Percentiles rank a stretch among this genome's conserved stretches.
phyloP scores from a whole-genome alignment of 768 basidiomycete species.

The Kwoniella newhampshirensis region DNA sequence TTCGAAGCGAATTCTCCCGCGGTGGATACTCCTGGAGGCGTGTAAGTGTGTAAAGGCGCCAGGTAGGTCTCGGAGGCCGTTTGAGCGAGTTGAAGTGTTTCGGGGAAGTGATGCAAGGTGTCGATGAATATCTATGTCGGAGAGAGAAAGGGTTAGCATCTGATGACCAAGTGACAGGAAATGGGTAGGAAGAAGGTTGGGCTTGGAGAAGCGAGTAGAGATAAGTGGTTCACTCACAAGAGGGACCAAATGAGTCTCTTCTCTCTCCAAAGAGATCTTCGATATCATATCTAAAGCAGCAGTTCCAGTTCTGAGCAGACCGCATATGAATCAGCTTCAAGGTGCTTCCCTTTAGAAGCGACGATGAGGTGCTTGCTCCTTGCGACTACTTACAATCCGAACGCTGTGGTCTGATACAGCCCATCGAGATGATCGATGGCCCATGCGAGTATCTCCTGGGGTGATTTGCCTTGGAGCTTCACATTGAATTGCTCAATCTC shows the following conservation, averaged over 20 bases:
- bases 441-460: slow-evolving; percentile 85
- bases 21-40: slow-evolving; percentile 68
- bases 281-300: slow-evolving; percentile 93
- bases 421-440: slow-evolving; percentile 73
- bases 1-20: slow-evolving; percentile 73
- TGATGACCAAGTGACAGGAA: not conserved
- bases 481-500: slow-evolving; percentile 70
- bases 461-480: slow-evolving; percentile 67
- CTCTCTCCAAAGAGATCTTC: slow-evolving; percentile 61
- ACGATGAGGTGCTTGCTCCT: no score
- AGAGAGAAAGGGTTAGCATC: not conserved
- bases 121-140: slow-evolving; percentile 77
- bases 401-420: slow-evolving; percentile 91
- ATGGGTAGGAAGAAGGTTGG: not conserved
- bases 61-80: slow-evolving; percentile 75
- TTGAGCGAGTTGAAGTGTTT: slow-evolving; percentile 85
- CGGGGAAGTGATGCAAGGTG: slow-evolving; percentile 91
- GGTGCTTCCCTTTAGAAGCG: no score
- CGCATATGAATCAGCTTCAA: not conserved
- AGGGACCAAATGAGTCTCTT: slow-evolving; percentile 59
- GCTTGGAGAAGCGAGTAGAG: no score
- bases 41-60: slow-evolving; percentile 72
- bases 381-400: slow-evolving; percentile 71
- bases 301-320: slow-evolving; percentile 67
- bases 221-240: slow-evolving; percentile 53